phyloP scores from a whole-genome alignment of 1,284 basidiomycete genomes.

The Leccinum idahoense region DNA sequence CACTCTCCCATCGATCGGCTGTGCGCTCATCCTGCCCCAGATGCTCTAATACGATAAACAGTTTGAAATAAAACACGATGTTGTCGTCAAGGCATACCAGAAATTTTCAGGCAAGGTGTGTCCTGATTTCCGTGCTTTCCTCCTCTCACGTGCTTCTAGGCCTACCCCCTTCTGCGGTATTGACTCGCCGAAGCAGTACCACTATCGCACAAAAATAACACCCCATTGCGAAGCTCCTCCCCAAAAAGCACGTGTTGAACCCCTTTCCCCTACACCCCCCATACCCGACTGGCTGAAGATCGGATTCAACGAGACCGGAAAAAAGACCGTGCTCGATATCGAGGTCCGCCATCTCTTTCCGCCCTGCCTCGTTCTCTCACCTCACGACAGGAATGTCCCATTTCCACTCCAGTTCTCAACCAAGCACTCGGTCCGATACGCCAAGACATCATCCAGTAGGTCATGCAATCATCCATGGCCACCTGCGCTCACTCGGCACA shows the following conservation, averaged over 20 bases:
- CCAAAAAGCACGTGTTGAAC: slow-evolving; percentile 41
- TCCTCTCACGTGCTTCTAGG: slow-evolving; percentile 32
- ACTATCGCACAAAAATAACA: slow-evolving; percentile 95
- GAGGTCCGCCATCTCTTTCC: slow-evolving; percentile 54
- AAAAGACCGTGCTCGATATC: slow-evolving; percentile 82
- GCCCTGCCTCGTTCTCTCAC: neutral
- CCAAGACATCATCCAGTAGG: slow-evolving; percentile 66
- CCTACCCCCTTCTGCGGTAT: slow-evolving; percentile 56
- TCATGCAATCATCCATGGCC: slow-evolving; percentile 4
- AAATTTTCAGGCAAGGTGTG: slow-evolving; percentile 63
- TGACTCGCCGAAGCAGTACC: slow-evolving; percentile 83
- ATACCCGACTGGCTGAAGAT: slow-evolving; percentile 72
- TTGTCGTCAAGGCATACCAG: slow-evolving; percentile 83
- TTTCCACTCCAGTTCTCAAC: slow-evolving; percentile 84
- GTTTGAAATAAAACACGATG: slow-evolving; percentile 79
- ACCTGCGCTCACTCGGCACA: slow-evolving; percentile 29
- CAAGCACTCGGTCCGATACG: slow-evolving; percentile 60
- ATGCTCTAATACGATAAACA: slow-evolving; percentile 88
- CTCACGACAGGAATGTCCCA: slow-evolving; percentile 76
- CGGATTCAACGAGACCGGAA: slow-evolving; percentile 85
- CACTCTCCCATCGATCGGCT: neutral
- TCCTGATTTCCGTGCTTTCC: neutral
- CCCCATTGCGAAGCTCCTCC: slow-evolving; percentile 90
- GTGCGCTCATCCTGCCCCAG: slow-evolving; percentile 35
- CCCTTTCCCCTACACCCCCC: slow-evolving; percentile 23